Conservation (phyloP, 2,329 filamentous ascomycete genomes). For the Colletotrichum theobromicola region DNA sequence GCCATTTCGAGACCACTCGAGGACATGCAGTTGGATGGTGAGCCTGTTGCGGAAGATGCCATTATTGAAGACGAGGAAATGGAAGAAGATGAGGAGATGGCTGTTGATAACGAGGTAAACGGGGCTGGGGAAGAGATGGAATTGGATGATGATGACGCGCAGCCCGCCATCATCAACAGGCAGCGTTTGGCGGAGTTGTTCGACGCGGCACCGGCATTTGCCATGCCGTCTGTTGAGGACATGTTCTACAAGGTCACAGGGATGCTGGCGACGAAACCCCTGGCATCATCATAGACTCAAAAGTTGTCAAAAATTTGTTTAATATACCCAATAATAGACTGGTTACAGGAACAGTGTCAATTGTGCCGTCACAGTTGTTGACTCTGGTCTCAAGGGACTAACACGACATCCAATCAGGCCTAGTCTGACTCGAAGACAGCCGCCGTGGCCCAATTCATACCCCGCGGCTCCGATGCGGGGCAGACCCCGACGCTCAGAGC, state of each 20-base stretch:
- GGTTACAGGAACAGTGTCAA: not conserved
- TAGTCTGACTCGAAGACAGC: not conserved
- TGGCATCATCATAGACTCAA: constrained; percentile 29
- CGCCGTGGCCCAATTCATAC: not conserved
- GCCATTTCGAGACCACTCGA: constrained; percentile 60
- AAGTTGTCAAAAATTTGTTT: constrained; percentile 8
- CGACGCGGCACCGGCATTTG: constrained; percentile 71
- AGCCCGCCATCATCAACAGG: constrained; percentile 67
- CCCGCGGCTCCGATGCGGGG: constrained; percentile 14
- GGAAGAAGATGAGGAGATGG: constrained; percentile 44
- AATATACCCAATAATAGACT: constrained; percentile 24
- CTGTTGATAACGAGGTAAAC: constrained; percentile 45
- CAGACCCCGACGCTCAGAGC: not conserved
- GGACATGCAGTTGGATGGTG: constrained; percentile 51
- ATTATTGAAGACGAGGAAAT: constrained; percentile 30
- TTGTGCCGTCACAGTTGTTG: not conserved
- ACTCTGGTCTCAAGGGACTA: not conserved
- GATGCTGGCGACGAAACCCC: constrained; percentile 64
- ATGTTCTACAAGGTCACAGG: constrained; percentile 76
- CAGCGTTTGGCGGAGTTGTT: constrained; percentile 75
- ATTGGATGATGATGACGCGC: constrained; percentile 53
- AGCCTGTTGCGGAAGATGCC: constrained; percentile 26
- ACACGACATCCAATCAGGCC: not conserved
- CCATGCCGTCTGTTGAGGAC: constrained; percentile 74
- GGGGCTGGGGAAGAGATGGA: constrained; percentile 45